A percentile compares a stretch with the other conserved stretches of the same genome.
These are phyloP conservation scores for Cardamine resedifolia DNA, from an alignment of 345 rosid species.

Conservation along the genomic window DNA sequence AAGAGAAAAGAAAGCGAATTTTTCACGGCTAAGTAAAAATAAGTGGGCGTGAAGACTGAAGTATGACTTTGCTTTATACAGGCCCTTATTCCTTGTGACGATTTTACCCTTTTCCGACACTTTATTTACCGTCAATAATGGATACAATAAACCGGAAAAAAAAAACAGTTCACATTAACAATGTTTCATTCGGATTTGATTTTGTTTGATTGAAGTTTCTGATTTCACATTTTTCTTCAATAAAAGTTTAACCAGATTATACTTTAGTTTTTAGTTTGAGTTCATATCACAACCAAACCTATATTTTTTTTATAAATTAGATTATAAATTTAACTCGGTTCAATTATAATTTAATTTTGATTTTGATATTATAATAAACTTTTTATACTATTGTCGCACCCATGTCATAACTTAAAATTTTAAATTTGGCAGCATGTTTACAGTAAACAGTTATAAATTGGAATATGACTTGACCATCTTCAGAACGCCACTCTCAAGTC, in stretches of 20 bases:
- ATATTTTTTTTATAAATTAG: too few species aligned
- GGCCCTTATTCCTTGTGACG: background rate
- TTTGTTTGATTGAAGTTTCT: background rate
- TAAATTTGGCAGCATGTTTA: too few species aligned
- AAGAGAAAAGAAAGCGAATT: background rate
- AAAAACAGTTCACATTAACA: background rate
- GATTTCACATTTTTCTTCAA: background rate
- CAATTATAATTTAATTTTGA: too few species aligned
- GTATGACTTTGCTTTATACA: constrained; percentile 24
- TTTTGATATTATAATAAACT: too few species aligned
- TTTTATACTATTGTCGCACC: background rate
- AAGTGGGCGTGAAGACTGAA: constrained; percentile 21
- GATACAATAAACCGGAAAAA: background rate
- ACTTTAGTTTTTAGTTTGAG: background rate
- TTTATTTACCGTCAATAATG: constrained; percentile 3
- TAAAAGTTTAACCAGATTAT: background rate
- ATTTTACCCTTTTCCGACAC: constrained; percentile 12
- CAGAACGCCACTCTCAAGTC: background rate
- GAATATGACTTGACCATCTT: too few species aligned
- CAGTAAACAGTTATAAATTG: too few species aligned
- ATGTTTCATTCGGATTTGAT: background rate
- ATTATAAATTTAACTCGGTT: background rate
- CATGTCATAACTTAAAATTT: background rate
- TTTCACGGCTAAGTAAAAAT: background rate
- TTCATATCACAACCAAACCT: background rate